Conservation (phyloP, 1,284 basidiomycete species). For the Sutorius eximius region DNA sequence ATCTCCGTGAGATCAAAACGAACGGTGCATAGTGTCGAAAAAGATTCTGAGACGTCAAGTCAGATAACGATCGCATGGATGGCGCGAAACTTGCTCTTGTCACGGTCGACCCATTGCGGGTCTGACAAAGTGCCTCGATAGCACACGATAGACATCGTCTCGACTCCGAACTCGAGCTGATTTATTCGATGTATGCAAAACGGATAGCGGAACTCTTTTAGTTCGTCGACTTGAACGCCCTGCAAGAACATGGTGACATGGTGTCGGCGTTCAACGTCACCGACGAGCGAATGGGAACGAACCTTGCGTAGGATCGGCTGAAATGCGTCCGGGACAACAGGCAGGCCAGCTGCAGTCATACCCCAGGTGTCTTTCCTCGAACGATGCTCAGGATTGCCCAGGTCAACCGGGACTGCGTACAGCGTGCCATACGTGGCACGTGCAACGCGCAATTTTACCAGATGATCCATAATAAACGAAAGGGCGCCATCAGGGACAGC, state of each 20-base stretch:
- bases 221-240: constrained; percentile 13
- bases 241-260: background rate
- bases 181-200: background rate
- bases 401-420: background rate
- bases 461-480: constrained; percentile 15
- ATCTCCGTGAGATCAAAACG: constrained; percentile 4
- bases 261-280: background rate
- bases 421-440: constrained; percentile 17
- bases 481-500: constrained; percentile 21
- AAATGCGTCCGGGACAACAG: background rate
- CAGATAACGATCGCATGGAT: background rate
- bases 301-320: constrained; percentile 11
- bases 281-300: background rate
- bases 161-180: constrained; percentile 2
- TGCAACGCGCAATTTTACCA: constrained; percentile 17
- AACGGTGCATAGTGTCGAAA: constrained; percentile 17
- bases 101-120: constrained; percentile 14
- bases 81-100: background rate
- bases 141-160: constrained; percentile 3
- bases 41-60: constrained; percentile 6
- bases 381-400: too few species aligned
- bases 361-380: too few species aligned
- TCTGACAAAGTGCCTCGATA: constrained; percentile 13
- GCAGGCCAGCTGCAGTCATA: too few species aligned
- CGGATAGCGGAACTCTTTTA: constrained; percentile 11